A percentile compares a stretch with the other conserved stretches of the same genome.
Evolutionary conservation across 2,329 filamentous ascomycete genomes (phyloP).

Genomic region (Cytospora schulzeri): DNA sequence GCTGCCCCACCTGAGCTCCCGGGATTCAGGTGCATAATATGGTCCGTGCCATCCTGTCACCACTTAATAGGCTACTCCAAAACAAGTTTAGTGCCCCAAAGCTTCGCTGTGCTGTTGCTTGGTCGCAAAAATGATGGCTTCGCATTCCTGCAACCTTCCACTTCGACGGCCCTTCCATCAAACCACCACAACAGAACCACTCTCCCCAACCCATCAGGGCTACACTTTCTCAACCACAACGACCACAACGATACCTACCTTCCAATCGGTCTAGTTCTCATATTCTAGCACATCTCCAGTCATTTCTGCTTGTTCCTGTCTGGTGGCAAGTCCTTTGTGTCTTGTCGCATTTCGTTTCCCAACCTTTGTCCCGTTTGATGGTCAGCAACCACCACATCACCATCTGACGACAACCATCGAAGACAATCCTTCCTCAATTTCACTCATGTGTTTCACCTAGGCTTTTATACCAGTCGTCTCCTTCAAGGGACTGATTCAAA

Average conservation of each 20-base stretch:
- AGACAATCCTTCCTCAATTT: conserved; percentile 1
- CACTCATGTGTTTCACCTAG: conserved; percentile 16
- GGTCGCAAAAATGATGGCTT: not conserved
- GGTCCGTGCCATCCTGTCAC: not conserved
- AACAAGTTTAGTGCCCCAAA: not conserved
- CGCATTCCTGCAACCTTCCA: not conserved
- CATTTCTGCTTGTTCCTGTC: not conserved
- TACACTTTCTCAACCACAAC: not conserved
- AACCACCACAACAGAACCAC: not conserved
- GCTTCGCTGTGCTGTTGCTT: not conserved
- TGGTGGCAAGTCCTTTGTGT: not conserved
- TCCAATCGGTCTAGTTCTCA: not conserved
- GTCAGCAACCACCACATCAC: conserved; percentile 7
- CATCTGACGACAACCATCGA: conserved; percentile 5
- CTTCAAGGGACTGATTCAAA: not conserved
- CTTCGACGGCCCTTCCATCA: not conserved
- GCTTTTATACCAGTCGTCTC: not conserved
- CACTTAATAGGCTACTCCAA: not conserved
- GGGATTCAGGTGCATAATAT: not conserved
- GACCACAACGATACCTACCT: not conserved
- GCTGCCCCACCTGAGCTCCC: not conserved
- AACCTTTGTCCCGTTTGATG: not conserved
- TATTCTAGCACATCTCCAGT: conserved; percentile 2
- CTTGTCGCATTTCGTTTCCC: not conserved
- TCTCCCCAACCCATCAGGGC: not conserved